Evolutionary conservation across 371 early-diverging fungal species (phyloP).

Genomic region (Actinomucor elegans): DNA sequence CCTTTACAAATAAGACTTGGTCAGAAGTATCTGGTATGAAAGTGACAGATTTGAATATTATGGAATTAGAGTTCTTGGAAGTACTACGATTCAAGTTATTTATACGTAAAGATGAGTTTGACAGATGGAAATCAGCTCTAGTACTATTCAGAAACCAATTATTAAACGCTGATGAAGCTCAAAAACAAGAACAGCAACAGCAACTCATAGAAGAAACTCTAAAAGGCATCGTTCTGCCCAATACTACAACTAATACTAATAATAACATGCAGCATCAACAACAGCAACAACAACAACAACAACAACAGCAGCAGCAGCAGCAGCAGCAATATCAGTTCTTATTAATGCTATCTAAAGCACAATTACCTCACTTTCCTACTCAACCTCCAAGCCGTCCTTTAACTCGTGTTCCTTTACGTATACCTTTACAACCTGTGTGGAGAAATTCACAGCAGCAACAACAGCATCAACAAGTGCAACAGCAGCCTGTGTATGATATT

Average conservation of each 20-base stretch:
- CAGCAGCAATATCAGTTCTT: constrained; percentile 33
- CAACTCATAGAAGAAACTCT: constrained; percentile 41
- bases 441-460: constrained; percentile 17
- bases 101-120: constrained; percentile 60
- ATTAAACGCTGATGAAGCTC: constrained; percentile 29
- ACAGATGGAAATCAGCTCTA: constrained; percentile 38
- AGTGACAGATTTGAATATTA: constrained; percentile 63
- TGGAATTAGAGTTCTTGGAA: constrained; percentile 72
- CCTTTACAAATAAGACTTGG: constrained; percentile 74
- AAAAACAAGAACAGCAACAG: constrained; percentile 44
- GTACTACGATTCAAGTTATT: constrained; percentile 59
- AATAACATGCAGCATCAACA: constrained; percentile 31
- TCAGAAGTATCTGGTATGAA: constrained; percentile 68
- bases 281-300: constrained; percentile 28
- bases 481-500: neutral
- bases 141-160: constrained; percentile 40
- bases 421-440: constrained; percentile 26
- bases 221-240: constrained; percentile 36
- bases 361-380: constrained; percentile 26
- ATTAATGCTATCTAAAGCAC: constrained; percentile 24
- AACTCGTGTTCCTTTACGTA: constrained; percentile 25
- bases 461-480: constrained; percentile 8
- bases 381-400: constrained; percentile 23
- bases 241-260: constrained; percentile 10
- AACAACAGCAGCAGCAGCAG: constrained; percentile 30